Conservation (phyloP, 2,329 filamentous ascomycete genomes). For the Colletotrichum simmondsii region DNA sequence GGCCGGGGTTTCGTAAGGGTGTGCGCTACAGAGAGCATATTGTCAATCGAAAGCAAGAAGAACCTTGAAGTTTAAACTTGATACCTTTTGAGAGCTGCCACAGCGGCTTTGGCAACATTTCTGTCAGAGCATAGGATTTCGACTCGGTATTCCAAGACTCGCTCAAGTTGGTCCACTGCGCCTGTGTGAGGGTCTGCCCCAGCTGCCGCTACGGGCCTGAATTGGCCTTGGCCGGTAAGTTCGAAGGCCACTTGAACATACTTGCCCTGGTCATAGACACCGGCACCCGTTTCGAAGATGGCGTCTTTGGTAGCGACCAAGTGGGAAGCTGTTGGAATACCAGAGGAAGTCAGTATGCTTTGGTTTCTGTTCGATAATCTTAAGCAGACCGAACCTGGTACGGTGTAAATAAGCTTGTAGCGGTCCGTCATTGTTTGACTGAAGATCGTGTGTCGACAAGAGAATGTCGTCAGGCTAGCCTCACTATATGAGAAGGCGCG, state of each 20-base stretch:
- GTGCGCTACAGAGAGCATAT: slow-evolving; percentile 33
- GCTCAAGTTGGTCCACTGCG: slow-evolving; percentile 53
- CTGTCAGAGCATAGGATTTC: slow-evolving; percentile 58
- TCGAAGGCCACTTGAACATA: slow-evolving; percentile 41
- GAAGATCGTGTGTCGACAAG: not conserved
- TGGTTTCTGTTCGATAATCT: not conserved
- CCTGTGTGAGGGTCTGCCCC: slow-evolving; percentile 59
- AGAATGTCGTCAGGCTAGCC: not conserved
- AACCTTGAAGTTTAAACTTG: not conserved
- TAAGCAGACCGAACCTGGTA: slow-evolving; percentile 9
- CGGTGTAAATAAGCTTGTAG: slow-evolving; percentile 33
- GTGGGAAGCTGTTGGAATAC: slow-evolving; percentile 19
- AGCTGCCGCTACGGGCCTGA: slow-evolving; percentile 51
- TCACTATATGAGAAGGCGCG: not conserved
- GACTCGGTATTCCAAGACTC: slow-evolving; percentile 57
- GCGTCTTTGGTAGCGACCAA: slow-evolving; percentile 38
- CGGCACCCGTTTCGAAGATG: slow-evolving; percentile 40
- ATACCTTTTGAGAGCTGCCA: slow-evolving; percentile 60
- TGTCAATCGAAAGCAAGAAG: not conserved
- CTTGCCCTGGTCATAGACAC: slow-evolving; percentile 39
- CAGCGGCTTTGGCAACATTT: slow-evolving; percentile 53
- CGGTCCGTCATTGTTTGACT: slow-evolving; percentile 27
- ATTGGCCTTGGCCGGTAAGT: slow-evolving; percentile 56
- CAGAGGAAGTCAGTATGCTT: not conserved
- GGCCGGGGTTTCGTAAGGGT: slow-evolving; percentile 41